These are phyloP conservation scores for Ustilago nuda DNA, from an alignment of 1,284 basidiomycete genomes.

Conservation along the genomic window DNA sequence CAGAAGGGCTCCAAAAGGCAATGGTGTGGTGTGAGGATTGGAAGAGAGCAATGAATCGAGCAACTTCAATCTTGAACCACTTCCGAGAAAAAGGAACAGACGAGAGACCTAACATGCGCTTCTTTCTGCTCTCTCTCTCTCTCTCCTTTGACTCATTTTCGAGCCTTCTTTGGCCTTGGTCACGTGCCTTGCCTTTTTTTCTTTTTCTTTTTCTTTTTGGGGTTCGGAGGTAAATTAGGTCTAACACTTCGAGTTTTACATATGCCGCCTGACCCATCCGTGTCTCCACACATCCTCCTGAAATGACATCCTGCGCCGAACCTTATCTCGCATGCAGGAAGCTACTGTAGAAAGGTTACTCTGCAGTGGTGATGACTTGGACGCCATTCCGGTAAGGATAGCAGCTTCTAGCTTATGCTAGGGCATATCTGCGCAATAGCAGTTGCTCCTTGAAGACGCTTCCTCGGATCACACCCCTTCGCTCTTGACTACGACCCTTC, in stretches of 20 bases:
- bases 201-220: too few species aligned
- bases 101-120: conserved; percentile 10
- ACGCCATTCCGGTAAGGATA: not conserved
- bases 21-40: not conserved
- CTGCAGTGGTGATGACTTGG: not conserved
- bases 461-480: not conserved
- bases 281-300: conserved; percentile 25
- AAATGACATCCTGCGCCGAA: not conserved
- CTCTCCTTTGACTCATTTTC: conserved; percentile 32
- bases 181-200: not conserved
- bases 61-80: not conserved
- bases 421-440: not conserved
- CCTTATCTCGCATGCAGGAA: conserved; percentile 5
- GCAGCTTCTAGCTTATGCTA: not conserved
- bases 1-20: not conserved
- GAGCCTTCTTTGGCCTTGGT: conserved; percentile 11
- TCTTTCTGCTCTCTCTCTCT: conserved; percentile 5
- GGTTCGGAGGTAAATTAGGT: not conserved
- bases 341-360: not conserved
- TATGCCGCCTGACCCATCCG: not conserved
- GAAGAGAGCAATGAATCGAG: not conserved
- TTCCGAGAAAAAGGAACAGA: not conserved
- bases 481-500: not conserved
- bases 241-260: not conserved
- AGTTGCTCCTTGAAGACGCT: not conserved